Evolutionary conservation across 345 rosid species (phyloP), one percentile per base, ranked within the genome.

Genomic region (Brassica nigra): DNA sequence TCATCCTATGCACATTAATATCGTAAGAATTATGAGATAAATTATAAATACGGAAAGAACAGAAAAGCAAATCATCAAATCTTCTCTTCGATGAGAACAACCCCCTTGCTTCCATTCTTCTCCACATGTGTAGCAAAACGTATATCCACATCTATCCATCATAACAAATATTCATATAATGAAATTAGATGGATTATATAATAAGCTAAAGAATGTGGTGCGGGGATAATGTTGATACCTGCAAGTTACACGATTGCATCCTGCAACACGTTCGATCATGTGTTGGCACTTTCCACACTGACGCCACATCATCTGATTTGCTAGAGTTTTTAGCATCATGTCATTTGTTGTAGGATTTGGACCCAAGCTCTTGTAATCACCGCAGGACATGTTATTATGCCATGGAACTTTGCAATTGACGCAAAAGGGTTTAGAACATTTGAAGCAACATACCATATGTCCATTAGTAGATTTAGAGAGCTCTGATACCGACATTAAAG

Each of bases 221-320:
- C 52, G 2, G 61, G 27, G 20, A 16, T 54, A 7, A 54, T 59
- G 62, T 12, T 75, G 14, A 10, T 84, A 88, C 90, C 89, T 83
- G 87, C 89, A 88, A 0, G 6, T 54, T 29, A 39, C 6, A 2
- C 83, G 86, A 70, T 70, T 81, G 80, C 90, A 87, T 14, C 90
- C 90, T 5, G 29, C 7, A 52, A 76, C 73, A 65, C 77, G 87
- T 75, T 84, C 87, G 64, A 83, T 66, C 84, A 88, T 77, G 69
- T 84, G 76, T 20, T 76, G 72, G 78, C 89, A 88, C 71, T 76
- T 86, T 54, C 39, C 66, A 39, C 90, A 88, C 49, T 73, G 82
- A 27, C 86, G 88, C 88, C 91, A 88, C 30, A 1, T 62, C 30
- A 80, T 80, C 73, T 63, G 52, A 10, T 67, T 69, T 49, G 87